Evolutionary conservation across 2,329 filamentous ascomycete genomes (phyloP).

Genomic region (Fusarium sp.): DNA sequence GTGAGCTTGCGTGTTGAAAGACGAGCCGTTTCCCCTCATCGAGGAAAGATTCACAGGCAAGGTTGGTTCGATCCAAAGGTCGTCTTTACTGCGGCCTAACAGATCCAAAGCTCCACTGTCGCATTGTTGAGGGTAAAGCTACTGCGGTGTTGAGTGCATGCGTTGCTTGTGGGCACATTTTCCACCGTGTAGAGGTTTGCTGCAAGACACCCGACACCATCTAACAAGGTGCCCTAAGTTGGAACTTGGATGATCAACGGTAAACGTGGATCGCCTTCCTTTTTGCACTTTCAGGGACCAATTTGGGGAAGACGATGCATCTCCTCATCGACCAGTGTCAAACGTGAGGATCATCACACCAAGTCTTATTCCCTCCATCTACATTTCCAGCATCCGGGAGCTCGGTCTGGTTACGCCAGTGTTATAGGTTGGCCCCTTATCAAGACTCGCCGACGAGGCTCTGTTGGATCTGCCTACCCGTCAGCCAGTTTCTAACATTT

Average conservation of each 20-base stretch:
- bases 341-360: slow-evolving; percentile 48
- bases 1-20: slow-evolving; percentile 41
- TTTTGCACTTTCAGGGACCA: slow-evolving; percentile 40
- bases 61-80: slow-evolving; percentile 32
- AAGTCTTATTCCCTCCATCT: slow-evolving; percentile 25
- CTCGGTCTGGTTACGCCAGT: slow-evolving; percentile 22
- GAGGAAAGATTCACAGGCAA: slow-evolving; percentile 34
- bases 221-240: slow-evolving; percentile 22
- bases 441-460: slow-evolving; percentile 6
- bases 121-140: slow-evolving; percentile 31
- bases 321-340: slow-evolving; percentile 37
- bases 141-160: slow-evolving; percentile 38
- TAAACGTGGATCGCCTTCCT: slow-evolving; percentile 26
- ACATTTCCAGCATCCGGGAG: slow-evolving; percentile 32
- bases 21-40: slow-evolving; percentile 25
- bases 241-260: slow-evolving; percentile 33
- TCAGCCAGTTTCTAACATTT: neutral
- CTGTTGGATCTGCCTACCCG: slow-evolving; percentile 10
- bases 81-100: slow-evolving; percentile 34
- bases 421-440: slow-evolving; percentile 18
- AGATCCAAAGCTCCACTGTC: slow-evolving; percentile 28
- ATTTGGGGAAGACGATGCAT: slow-evolving; percentile 47
- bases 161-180: slow-evolving; percentile 25
- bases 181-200: slow-evolving; percentile 27
- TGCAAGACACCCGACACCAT: slow-evolving; percentile 23